Evolutionary conservation across 495 filamentous ascomycete genomes (phyloP).

Genomic region (Penicillium crystallinum): DNA sequence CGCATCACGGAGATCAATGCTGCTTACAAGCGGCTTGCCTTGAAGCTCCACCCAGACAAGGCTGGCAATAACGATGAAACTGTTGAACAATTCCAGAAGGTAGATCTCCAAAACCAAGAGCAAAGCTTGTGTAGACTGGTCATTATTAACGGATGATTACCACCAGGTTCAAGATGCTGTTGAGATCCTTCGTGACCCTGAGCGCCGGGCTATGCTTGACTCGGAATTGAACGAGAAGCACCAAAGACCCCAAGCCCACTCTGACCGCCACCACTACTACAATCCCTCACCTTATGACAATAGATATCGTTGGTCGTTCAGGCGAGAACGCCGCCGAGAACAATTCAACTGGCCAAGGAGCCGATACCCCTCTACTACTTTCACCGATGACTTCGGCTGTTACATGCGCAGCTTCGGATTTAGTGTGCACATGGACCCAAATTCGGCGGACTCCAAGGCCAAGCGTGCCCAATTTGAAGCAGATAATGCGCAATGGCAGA

Average conservation of each 20-base stretch:
- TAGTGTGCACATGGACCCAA: slow-evolving; percentile 32
- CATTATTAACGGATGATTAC: background rate
- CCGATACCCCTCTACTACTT: background rate
- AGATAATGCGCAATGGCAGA: slow-evolving; percentile 13
- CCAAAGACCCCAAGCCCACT: background rate
- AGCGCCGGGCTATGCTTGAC: slow-evolving; percentile 27
- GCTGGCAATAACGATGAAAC: slow-evolving; percentile 37
- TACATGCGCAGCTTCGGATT: slow-evolving; percentile 30
- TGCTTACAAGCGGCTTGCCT: slow-evolving; percentile 44
- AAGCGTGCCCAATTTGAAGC: slow-evolving; percentile 14
- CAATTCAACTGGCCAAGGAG: background rate
- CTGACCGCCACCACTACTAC: background rate
- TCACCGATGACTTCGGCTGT: background rate
- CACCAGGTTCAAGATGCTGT: slow-evolving; percentile 35
- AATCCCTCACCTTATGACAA: background rate
- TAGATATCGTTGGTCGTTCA: background rate
- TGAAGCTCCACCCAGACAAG: slow-evolving; percentile 61
- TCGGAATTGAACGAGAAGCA: background rate
- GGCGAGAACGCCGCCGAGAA: background rate
- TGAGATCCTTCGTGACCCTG: slow-evolving; percentile 34
- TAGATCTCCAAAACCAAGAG: slow-evolving; percentile 5
- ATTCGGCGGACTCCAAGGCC: slow-evolving; percentile 20
- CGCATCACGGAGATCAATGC: slow-evolving; percentile 36
- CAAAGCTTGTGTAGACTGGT: background rate
- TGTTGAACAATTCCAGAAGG: slow-evolving; percentile 41